Conservation (phyloP, 768 basidiomycete species). For the Leccinum subgranulosum region DNA sequence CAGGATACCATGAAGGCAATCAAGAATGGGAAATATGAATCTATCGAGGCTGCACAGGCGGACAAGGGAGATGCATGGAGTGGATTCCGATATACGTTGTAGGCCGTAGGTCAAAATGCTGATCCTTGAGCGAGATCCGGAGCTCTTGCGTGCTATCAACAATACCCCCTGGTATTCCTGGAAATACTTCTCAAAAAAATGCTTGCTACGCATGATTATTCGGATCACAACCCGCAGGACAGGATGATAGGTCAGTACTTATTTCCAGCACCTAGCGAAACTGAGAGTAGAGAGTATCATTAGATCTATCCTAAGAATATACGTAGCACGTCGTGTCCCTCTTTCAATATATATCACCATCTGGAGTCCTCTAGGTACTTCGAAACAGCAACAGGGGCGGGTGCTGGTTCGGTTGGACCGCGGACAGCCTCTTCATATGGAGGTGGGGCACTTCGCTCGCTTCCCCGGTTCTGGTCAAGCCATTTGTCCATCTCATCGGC, state of each 20-base stretch:
- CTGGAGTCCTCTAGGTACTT: conserved; percentile 33
- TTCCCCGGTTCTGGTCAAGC: conserved; percentile 76
- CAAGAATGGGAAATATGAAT: conserved; percentile 54
- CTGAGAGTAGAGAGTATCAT: conserved; percentile 39
- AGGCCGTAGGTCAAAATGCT: not conserved
- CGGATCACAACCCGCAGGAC: conserved; percentile 6
- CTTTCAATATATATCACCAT: conserved; percentile 11
- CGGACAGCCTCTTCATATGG: conserved; percentile 50
- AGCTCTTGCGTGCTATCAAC: not conserved
- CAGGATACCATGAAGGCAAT: conserved; percentile 21
- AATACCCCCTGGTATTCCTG: not conserved
- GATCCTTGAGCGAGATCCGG: not conserved
- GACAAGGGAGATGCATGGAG: conserved; percentile 73
- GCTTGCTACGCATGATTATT: not conserved
- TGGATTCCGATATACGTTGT: conserved; percentile 67
- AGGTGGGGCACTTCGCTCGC: conserved; percentile 60
- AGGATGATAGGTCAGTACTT: not conserved
- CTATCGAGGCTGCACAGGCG: conserved; percentile 51
- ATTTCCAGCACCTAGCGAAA: conserved; percentile 27
- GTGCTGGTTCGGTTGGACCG: conserved; percentile 41
- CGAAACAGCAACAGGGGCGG: conserved; percentile 47
- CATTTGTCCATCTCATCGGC: conserved; percentile 96
- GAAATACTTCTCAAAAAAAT: not conserved
- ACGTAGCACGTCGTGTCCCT: conserved; percentile 1
- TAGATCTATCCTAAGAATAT: conserved; percentile 20